Percentiles rank a stretch among this genome's conserved stretches.
Evolutionary conservation across 768 basidiomycete genomes (phyloP).

Genomic region (Tephrocybe sp.): DNA sequence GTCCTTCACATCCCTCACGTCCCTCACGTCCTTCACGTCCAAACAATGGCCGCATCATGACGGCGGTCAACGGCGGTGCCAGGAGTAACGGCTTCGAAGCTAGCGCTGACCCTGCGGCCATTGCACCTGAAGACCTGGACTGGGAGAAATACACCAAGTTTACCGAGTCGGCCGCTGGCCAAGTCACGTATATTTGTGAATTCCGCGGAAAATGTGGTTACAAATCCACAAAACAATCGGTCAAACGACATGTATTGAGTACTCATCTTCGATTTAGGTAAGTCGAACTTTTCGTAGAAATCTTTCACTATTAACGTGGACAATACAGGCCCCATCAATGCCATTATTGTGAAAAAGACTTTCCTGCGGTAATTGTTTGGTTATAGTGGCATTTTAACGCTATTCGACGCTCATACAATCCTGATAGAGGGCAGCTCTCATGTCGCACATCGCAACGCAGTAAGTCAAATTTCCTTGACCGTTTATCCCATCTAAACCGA

Average conservation of each 20-base stretch:
- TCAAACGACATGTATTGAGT: constrained; percentile 67
- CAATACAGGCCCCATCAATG: constrained; percentile 8
- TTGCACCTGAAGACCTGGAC: neutral
- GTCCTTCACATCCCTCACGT: neutral
- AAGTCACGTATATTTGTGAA: constrained; percentile 24
- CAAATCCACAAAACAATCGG: constrained; percentile 54
- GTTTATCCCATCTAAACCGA: neutral
- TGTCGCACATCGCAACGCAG: constrained; percentile 14
- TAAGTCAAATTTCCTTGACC: neutral
- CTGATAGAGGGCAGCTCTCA: constrained; percentile 8
- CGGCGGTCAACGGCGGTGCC: neutral
- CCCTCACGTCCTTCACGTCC: neutral
- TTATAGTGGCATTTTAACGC: too few species aligned
- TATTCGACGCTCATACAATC: neutral
- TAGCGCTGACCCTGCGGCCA: neutral
- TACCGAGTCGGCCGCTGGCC: constrained; percentile 18
- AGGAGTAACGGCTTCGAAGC: neutral
- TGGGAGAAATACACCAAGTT: constrained; percentile 23
- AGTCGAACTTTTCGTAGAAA: constrained; percentile 17
- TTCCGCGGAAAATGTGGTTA: constrained; percentile 29
- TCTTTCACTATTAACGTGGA: constrained; percentile 1
- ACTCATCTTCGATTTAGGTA: constrained; percentile 63
- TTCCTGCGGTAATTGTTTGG: constrained; percentile 5
- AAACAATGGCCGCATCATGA: neutral
- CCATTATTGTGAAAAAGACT: constrained; percentile 5